Evolutionary conservation across 164 flowering plant species (phyloP), one percentile per base, ranked within the genome.

Genomic region (Magnolia changhungtana): DNA sequence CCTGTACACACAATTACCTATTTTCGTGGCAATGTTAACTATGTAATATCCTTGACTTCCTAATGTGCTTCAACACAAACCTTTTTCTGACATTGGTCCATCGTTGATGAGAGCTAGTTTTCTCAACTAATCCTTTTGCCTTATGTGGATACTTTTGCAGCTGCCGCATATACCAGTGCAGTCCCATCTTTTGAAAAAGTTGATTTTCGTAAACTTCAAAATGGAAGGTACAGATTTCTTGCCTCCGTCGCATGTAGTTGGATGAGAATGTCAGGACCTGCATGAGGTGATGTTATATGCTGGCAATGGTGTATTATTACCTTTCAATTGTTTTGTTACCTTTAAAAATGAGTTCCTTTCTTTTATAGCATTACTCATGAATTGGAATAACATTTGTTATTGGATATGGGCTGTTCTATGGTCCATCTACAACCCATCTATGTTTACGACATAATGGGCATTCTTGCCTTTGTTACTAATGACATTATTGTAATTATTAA

Each of bases 171-270:
- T 73, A 63, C 85, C 67, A 72, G 85, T 77, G 79, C 81, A 61
- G 74, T 81, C 27, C 86, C 91, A 72, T 75, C 85, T 76, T 82
- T 88, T 52, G 91, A 86, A 78, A 91, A 86, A 74, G 80, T 78
- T 84, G 95, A 92, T 82, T 92, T 96, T 79, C 78, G 79, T 69
- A 96, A 92, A 84, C 99, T 96, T 85, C 99, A 96, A 84, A 96
- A 96, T 88, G 99, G 99, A 81, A 96, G 99, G 99, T 96, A 83
- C 21, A 21, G 18, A 63, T 24, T 24, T 59, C 27, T 37, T 51
- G 14, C 20, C 11, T 65, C 52, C 7, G 8, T 61, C 24, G 51
- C 67, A 58, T 79, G 68, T 64, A 16, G 68, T 24, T 29, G 50
- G 50, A 67, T 67, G 27, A 9, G n/a, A 27, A 67, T 67, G 19